Percentiles rank a stretch among this genome's conserved stretches.
Evolutionary conservation across 495 filamentous ascomycete genomes (phyloP).

Genomic region (Clohesyomyces aquaticus): DNA sequence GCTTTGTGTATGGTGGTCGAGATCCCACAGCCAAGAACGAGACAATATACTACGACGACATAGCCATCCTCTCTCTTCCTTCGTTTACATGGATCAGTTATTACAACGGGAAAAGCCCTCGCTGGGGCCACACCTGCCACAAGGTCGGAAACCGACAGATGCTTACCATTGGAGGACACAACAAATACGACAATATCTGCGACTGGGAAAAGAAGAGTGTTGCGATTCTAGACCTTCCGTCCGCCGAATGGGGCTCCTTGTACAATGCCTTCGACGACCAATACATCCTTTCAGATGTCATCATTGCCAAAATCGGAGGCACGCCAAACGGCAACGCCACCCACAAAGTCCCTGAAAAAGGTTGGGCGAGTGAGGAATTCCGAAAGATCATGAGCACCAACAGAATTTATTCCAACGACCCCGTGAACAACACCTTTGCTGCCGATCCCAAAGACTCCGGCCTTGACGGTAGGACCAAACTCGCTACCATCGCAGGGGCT

Average conservation of each 20-base stretch:
- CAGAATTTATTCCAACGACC: slow-evolving; percentile 6
- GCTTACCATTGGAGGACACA: slow-evolving; percentile 50
- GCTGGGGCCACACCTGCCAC: slow-evolving; percentile 50
- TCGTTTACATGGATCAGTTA: slow-evolving; percentile 76
- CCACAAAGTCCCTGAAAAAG: slow-evolving; percentile 4
- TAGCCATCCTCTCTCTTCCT: slow-evolving; percentile 74
- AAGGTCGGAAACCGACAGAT: slow-evolving; percentile 46
- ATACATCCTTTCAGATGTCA: slow-evolving; percentile 40
- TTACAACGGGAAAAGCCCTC: slow-evolving; percentile 45
- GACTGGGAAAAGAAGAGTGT: slow-evolving; percentile 50
- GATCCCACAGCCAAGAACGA: slow-evolving; percentile 31
- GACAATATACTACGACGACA: slow-evolving; percentile 59
- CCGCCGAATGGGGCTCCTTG: slow-evolving; percentile 46
- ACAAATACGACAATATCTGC: slow-evolving; percentile 38
- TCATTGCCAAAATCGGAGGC: slow-evolving; percentile 18
- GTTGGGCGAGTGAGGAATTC: background rate
- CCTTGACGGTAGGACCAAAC: slow-evolving; percentile 1
- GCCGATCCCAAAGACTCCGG: background rate
- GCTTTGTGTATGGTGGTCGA: slow-evolving; percentile 54
- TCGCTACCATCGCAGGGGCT: slow-evolving; percentile 5
- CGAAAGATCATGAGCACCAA: slow-evolving; percentile 7
- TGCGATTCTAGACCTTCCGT: slow-evolving; percentile 45
- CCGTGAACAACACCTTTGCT: background rate
- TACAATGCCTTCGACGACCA: slow-evolving; percentile 35
- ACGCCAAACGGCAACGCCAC: slow-evolving; percentile 16